Base-by-base conservation (phyloP, 345 rosid species). In the Psidium friedrichsthalianum region DNA sequence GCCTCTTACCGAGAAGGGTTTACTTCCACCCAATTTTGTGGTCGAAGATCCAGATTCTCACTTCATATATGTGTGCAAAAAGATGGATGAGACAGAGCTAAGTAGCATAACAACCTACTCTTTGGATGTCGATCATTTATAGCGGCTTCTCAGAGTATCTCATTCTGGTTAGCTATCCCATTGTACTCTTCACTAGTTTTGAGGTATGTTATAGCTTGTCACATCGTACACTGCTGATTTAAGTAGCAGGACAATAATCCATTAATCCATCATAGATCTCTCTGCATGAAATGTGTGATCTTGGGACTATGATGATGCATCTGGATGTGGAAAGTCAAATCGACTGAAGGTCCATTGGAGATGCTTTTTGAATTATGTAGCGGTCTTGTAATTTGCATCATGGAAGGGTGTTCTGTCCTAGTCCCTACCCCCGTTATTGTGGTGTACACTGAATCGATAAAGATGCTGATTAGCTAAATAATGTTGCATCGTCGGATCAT, bases 21-120 rank as follows among this genome's bases (percentile, higher is more conserved):
- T 92, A 85, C 90, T 96, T 88, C 98, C 93, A 2, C 87, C 88
- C 2, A 94, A 90, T 82, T 96, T 92, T 90, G 95, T 90, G 54
- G 86, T 96, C 85, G 96, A 96, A 85, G 98, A 97, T 91, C 98
- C 98, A 56, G 98, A 97, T 85, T 93, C 98, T 61, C 98, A 97
- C 91, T 97, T 92, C 85, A 96, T 97, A 76, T 95, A 97, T 76
- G 88, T 95, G 56, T 97, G 99, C 89, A 91, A 85, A 61, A 96
- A 96, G 90, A 87, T 25, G 88, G 90, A 88, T 16, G 94, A 91
- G 49, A 84, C 86, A 47, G 92, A 84, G 83, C 86, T 84, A 82
- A 84, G 83, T 86, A 76, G 84, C 59, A 18, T 83, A 85, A 86
- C 95, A 24, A 22, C 89, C 51, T 83, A 91, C 86, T 91, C 93